Base-by-base conservation (phyloP, 2,329 filamentous ascomycete species). In the Seiridium unicorne region DNA sequence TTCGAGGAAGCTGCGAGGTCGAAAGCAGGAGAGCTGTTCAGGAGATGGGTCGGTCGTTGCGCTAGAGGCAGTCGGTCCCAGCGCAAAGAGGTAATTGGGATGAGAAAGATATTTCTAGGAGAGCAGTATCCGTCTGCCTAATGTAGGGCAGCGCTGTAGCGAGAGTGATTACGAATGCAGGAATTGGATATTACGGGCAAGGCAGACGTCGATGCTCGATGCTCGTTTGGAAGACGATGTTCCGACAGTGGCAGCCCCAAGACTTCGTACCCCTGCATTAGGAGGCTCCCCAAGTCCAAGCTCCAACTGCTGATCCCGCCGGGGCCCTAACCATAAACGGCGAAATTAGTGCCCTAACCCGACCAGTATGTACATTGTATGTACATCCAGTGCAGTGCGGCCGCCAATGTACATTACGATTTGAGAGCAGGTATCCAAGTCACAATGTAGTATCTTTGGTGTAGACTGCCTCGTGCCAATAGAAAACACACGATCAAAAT, bases 261-360 rank as follows among this genome's bases (percentile, higher is more conserved):
- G 54, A 57, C 51, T 36, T 46, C 7, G 18, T 26, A 53, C 49
- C 49, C 49, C 49, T 53, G 49, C 49, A 53, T 53, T 53, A 53
- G 49, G 49, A 53, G 49, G 49, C 49, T 38, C 49, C 49, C 47
- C 10, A 11, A 44, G 18, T 44, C 42, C 42, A 32, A 49, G 47
- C 47, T 32, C 47, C 47, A 49, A 49, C n/a, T 49, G 32, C 47
- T 49, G 47, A 49, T 32, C 26, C 47, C 10, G 18, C 18, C 18
- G 47, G 47, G 18, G 18, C 18, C 18, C 18, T 26, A 26, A 26
- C 18, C 18, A 26, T 26, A 26, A 26, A 26, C 47, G 47, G 47
- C 47, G 47, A 49, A 49, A 49, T 49, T 49, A 49, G 35, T 49
- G 47, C 47, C 47, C 26, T 49, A 26, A 32, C 32, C 47, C 47